A percentile compares a stretch with the other conserved stretches of the same genome.
Conservation (phyloP, 1,284 basidiomycete genomes). For the Ustilago esculenta region DNA sequence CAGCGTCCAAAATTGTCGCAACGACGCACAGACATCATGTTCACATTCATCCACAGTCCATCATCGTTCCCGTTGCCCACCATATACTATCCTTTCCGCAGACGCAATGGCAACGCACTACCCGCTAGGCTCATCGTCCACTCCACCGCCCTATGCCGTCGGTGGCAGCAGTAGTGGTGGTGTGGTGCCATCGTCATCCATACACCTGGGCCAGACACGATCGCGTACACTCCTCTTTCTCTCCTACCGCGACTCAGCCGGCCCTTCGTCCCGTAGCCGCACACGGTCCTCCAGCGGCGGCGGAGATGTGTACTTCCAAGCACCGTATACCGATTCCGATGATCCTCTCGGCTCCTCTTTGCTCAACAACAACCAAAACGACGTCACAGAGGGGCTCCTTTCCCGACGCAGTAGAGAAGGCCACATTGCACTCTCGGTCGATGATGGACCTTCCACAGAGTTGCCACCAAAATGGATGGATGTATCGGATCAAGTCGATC, state of each 20-base stretch:
- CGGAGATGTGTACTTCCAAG: conserved; percentile 14
- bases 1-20: neutral
- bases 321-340: conserved; percentile 57
- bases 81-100: neutral
- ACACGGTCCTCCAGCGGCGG: neutral
- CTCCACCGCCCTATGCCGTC: conserved; percentile 19
- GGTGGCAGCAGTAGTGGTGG: neutral
- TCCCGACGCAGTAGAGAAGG: conserved; percentile 17
- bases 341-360: conserved; percentile 33
- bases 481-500: conserved; percentile 57
- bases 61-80: neutral
- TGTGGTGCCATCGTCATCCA: neutral
- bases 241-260: conserved; percentile 85
- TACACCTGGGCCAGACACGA: conserved; percentile 72
- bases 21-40: conserved; percentile 6
- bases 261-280: conserved; percentile 15
- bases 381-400: conserved; percentile 19
- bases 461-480: conserved; percentile 66
- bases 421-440: conserved; percentile 15
- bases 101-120: conserved; percentile 12
- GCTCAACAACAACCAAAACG: neutral
- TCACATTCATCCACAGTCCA: neutral
- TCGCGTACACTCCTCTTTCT: conserved; percentile 93
- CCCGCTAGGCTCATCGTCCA: conserved; percentile 23
- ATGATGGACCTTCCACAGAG: conserved; percentile 1